A percentile compares a stretch with the other conserved stretches of the same genome.
These are phyloP conservation scores for Aspergillus conjunctus DNA, from an alignment of 495 filamentous ascomycete genomes.

Conservation along the genomic window DNA sequence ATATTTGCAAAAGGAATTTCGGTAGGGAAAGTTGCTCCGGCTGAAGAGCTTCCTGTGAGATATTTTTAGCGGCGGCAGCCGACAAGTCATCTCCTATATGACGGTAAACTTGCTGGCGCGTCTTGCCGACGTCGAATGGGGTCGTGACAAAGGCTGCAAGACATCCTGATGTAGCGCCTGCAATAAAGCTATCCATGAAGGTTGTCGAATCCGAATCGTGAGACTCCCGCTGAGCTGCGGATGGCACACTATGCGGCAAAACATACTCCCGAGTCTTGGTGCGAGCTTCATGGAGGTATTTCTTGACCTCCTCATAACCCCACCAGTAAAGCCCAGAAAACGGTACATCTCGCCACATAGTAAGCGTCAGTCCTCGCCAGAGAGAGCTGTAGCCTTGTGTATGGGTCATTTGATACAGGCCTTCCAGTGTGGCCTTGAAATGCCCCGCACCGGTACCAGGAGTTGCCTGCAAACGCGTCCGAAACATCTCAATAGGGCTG, in stretches of 20 bases:
- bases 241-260: constrained; percentile 25
- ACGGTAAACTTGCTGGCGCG: constrained; percentile 79
- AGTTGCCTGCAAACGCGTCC: constrained; percentile 85
- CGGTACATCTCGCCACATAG: constrained; percentile 94
- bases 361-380: constrained; percentile 91
- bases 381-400: constrained; percentile 75
- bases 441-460: constrained; percentile 57
- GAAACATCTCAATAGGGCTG: constrained; percentile 91
- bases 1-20: constrained; percentile 83
- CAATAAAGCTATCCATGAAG: constrained; percentile 85
- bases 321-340: constrained; percentile 98
- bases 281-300: constrained; percentile 62
- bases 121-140: constrained; percentile 97
- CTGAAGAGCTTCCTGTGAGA: constrained; percentile 37
- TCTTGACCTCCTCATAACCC: constrained; percentile 85
- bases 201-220: constrained; percentile 57
- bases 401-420: constrained; percentile 76
- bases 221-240: constrained; percentile 24
- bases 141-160: constrained; percentile 89
- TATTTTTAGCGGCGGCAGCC: constrained; percentile 7
- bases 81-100: constrained; percentile 51
- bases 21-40: constrained; percentile 77
- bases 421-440: constrained; percentile 73
- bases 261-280: constrained; percentile 44
- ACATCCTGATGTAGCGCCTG: constrained; percentile 79